phyloP scores from a whole-genome alignment of 2,329 filamentous ascomycete genomes.

The Penicillium vulpinum region DNA sequence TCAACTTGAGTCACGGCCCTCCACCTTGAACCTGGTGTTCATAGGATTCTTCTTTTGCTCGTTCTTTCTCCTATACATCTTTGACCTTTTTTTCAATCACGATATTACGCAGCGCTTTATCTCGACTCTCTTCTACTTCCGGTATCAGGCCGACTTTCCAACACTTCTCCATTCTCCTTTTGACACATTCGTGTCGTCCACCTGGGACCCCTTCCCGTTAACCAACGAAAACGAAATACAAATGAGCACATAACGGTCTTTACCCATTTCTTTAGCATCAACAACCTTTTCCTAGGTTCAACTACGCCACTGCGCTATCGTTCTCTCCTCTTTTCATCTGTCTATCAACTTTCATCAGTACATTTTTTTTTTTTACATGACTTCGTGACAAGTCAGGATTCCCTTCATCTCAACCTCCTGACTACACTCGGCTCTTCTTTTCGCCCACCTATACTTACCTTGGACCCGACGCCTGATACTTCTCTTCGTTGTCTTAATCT shows the following conservation, averaged over 20 bases:
- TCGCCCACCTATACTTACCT: constrained; percentile 23
- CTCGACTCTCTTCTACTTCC: constrained; percentile 16
- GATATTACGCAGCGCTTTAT: constrained; percentile 44
- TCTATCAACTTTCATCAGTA: constrained; percentile 26
- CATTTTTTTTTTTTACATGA: constrained; percentile 25
- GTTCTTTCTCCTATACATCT: constrained; percentile 28
- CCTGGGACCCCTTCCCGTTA: constrained; percentile 14
- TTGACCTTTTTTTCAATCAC: constrained; percentile 31
- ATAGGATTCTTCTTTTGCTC: constrained; percentile 32
- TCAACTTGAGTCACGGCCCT: constrained; percentile 34
- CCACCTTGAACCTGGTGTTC: constrained; percentile 40
- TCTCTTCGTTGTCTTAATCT: constrained; percentile 29
- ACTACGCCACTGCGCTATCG: constrained; percentile 29
- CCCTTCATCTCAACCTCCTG: constrained; percentile 5
- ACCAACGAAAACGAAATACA: constrained; percentile 37
- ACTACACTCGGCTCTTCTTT: constrained; percentile 10
- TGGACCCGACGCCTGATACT: constrained; percentile 26
- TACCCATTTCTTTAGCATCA: constrained; percentile 37
- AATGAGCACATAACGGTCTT: constrained; percentile 46
- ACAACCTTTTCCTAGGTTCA: constrained; percentile 27
- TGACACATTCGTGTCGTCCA: constrained; percentile 14
- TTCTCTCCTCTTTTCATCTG: constrained; percentile 26
- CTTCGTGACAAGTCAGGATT: constrained; percentile 6
- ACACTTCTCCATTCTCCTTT: background rate
- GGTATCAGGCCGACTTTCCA: constrained; percentile 12